Percentiles rank a stretch among this genome's conserved stretches.
These are phyloP conservation scores for Cyclotella distinguenda DNA, from an alignment of 108 stramenopile genomes.

Conservation along the genomic window DNA sequence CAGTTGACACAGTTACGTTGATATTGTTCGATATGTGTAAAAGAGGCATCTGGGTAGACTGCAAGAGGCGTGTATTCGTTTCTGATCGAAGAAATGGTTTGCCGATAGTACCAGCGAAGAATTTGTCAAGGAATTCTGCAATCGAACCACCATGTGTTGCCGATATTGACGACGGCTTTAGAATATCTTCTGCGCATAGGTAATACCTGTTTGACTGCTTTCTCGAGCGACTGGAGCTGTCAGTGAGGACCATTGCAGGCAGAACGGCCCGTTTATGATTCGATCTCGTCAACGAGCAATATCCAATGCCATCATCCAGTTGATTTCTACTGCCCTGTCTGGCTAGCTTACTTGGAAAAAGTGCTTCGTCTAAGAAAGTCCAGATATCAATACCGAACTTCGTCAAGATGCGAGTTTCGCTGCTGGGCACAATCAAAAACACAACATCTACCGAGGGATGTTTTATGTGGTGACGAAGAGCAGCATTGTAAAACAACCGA, in stretches of 20 bases:
- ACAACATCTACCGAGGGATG: slow-evolving; percentile 43
- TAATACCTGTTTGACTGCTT: slow-evolving; percentile 44
- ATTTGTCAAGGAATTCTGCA: slow-evolving; percentile 38
- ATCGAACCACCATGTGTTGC: slow-evolving; percentile 27
- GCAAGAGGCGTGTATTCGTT: background rate
- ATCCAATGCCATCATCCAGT: slow-evolving; percentile 2
- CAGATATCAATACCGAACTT: slow-evolving; percentile 78
- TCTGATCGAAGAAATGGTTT: slow-evolving; percentile 34
- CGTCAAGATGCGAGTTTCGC: slow-evolving; percentile 63
- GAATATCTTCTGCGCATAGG: slow-evolving; percentile 42
- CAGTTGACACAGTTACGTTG: slow-evolving; percentile 47
- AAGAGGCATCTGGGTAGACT: background rate
- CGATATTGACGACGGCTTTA: slow-evolving; percentile 8
- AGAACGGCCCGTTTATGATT: slow-evolving; percentile 25
- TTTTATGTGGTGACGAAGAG: slow-evolving; percentile 28
- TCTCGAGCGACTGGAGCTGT: slow-evolving; percentile 36
- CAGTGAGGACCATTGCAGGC: slow-evolving; percentile 58
- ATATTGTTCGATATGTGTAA: background rate
- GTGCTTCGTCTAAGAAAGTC: slow-evolving; percentile 54
- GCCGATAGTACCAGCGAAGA: slow-evolving; percentile 35
- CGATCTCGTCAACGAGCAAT: slow-evolving; percentile 12
- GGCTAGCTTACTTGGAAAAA: slow-evolving; percentile 2
- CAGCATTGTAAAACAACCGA: slow-evolving; percentile 49
- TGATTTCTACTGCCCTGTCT: background rate
- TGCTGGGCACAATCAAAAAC: slow-evolving; percentile 63